These are phyloP conservation scores for Mucor mucedo DNA, from an alignment of 371 early-diverging fungal genomes.

Conservation along the genomic window DNA sequence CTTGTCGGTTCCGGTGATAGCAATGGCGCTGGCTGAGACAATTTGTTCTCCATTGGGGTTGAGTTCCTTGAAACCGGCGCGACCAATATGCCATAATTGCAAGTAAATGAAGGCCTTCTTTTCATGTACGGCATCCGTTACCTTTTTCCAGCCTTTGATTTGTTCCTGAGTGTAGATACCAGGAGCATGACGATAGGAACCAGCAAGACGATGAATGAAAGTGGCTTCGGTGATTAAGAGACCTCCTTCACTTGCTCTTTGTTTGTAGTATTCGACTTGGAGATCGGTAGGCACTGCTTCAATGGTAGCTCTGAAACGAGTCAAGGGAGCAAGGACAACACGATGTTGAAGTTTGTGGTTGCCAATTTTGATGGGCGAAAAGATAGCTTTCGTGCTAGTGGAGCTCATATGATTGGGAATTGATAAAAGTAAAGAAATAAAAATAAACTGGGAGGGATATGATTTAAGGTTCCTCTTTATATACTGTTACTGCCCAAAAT, in stretches of 20 bases:
- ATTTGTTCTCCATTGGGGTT: constrained; percentile 10
- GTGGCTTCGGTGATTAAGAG: constrained; percentile 64
- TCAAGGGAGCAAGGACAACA: constrained; percentile 59
- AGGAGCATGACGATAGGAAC: constrained; percentile 39
- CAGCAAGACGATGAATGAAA: constrained; percentile 45
- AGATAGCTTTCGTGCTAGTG: not conserved
- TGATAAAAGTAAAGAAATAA: no score
- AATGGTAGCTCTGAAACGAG: constrained; percentile 43
- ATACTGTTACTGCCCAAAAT: no score
- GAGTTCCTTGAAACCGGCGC: constrained; percentile 8
- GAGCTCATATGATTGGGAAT: no score
- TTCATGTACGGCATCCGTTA: constrained; percentile 60
- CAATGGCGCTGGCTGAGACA: constrained; percentile 17
- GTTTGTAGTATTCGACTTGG: constrained; percentile 57
- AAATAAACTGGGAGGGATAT: no score
- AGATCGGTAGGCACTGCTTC: constrained; percentile 48
- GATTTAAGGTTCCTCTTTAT: no score
- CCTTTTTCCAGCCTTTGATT: constrained; percentile 57
- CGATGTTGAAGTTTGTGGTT: constrained; percentile 47
- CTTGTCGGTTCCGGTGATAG: not conserved
- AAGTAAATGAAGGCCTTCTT: constrained; percentile 52
- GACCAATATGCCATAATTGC: constrained; percentile 59
- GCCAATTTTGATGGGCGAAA: constrained; percentile 38
- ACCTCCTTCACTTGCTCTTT: constrained; percentile 62
- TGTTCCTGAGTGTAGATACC: constrained; percentile 54